Conservation (phyloP, 768 basidiomycete genomes). For the Amanita inopinata region DNA sequence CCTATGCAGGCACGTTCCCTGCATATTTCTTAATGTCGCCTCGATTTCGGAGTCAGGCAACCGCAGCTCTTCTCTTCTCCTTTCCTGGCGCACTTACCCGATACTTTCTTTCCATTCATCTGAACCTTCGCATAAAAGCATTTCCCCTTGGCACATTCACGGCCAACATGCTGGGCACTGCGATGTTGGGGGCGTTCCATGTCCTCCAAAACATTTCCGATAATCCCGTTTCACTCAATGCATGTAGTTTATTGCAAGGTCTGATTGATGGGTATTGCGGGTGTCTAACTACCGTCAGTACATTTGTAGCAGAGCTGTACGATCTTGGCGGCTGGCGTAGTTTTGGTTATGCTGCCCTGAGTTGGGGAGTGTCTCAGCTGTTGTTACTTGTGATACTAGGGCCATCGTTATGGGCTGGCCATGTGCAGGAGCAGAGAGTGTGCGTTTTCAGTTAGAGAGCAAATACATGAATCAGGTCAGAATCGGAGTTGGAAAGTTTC, state of each 20-base stretch:
- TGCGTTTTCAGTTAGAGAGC: constrained; percentile 33
- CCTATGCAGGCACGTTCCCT: constrained; percentile 69
- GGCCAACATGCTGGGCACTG: constrained; percentile 73
- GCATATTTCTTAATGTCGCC: constrained; percentile 68
- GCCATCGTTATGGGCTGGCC: constrained; percentile 42
- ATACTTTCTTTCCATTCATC: constrained; percentile 59
- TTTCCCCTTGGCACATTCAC: constrained; percentile 75
- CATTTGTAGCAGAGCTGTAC: constrained; percentile 75
- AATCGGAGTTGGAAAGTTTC: constrained; percentile 28
- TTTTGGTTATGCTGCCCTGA: constrained; percentile 58
- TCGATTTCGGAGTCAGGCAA: constrained; percentile 65
- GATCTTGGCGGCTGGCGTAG: constrained; percentile 48
- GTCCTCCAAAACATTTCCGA: constrained; percentile 49
- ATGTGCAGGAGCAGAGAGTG: constrained; percentile 31
- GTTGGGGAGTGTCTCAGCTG: constrained; percentile 62
- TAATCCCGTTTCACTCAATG: constrained; percentile 33
- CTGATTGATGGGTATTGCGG: constrained; percentile 91
- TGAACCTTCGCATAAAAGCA: constrained; percentile 55
- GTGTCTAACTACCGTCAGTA: constrained; percentile 89
- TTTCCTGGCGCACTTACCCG: constrained; percentile 85
- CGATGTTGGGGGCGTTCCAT: constrained; percentile 66
- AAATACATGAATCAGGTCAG: neutral
- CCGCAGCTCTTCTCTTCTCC: constrained; percentile 81
- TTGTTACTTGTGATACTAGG: constrained; percentile 68
- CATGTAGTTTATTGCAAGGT: constrained; percentile 73